phyloP scores from a whole-genome alignment of 257 asterid species.

The Cruciata laevipes region DNA sequence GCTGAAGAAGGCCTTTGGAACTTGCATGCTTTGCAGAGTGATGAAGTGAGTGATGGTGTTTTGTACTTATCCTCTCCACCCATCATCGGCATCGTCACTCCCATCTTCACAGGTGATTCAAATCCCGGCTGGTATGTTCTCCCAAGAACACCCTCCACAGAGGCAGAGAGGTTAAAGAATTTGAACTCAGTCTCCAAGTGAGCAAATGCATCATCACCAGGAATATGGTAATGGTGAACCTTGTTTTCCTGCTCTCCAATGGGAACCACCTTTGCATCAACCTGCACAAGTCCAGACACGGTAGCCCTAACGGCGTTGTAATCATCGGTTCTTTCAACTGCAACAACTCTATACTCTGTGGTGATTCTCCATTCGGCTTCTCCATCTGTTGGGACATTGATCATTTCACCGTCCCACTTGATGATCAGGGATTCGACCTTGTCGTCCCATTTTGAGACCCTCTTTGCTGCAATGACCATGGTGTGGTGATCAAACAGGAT shows the following conservation, averaged over 20 bases:
- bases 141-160: slow-evolving; percentile 53
- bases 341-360: slow-evolving; percentile 26
- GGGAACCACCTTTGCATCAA: slow-evolving; percentile 44
- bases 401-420: slow-evolving; percentile 38
- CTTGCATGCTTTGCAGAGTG: slow-evolving; percentile 48
- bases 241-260: slow-evolving; percentile 49
- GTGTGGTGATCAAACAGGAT: slow-evolving; percentile 54
- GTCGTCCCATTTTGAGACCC: slow-evolving; percentile 41
- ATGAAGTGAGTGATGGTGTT: slow-evolving; percentile 47
- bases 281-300: slow-evolving; percentile 29
- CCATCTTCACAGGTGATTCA: slow-evolving; percentile 50
- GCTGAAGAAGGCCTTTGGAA: slow-evolving; percentile 35
- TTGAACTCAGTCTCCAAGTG: slow-evolving; percentile 58
- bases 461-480: slow-evolving; percentile 42
- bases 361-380: slow-evolving; percentile 44
- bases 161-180: slow-evolving; percentile 40
- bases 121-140: slow-evolving; percentile 58
- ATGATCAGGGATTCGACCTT: slow-evolving; percentile 37
- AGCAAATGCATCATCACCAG: slow-evolving; percentile 48
- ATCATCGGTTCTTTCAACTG: slow-evolving; percentile 55
- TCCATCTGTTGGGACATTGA: slow-evolving; percentile 36
- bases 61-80: slow-evolving; percentile 65
- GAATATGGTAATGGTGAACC: slow-evolving; percentile 50
- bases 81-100: slow-evolving; percentile 62
- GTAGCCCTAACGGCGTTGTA: slow-evolving; percentile 43